Evolutionary conservation across 2,329 filamentous ascomycete genomes (phyloP).

Genomic region (Ascochyta rabiei): DNA sequence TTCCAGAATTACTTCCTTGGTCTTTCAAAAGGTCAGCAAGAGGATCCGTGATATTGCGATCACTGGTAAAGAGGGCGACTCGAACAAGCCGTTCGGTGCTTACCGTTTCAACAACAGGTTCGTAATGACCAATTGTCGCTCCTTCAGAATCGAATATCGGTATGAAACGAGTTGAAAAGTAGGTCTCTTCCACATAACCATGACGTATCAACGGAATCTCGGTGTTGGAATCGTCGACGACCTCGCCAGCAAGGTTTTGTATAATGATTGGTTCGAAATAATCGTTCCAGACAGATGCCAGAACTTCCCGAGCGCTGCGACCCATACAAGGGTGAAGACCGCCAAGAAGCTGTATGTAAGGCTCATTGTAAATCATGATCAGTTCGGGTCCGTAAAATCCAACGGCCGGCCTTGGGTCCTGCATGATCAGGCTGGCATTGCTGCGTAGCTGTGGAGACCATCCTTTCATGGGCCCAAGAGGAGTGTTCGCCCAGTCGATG

Average conservation of each 20-base stretch:
- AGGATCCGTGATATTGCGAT: too few relatives aligned
- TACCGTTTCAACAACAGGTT: conserved; percentile 79
- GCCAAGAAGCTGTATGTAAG: conserved; percentile 40
- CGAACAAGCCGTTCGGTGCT: conserved; percentile 11
- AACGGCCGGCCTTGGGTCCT: conserved; percentile 59
- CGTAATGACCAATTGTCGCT: conserved; percentile 73
- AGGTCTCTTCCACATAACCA: conserved; percentile 75
- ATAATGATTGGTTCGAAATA: conserved; percentile 33
- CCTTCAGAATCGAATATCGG: conserved; percentile 74
- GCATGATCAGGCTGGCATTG: conserved; percentile 79
- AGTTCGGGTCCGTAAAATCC: conserved; percentile 58
- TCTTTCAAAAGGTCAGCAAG: conserved; percentile 15
- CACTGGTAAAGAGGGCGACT: background rate
- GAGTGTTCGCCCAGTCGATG: conserved; percentile 73
- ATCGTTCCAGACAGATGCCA: conserved; percentile 67
- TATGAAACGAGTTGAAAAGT: conserved; percentile 79
- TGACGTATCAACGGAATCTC: conserved; percentile 71
- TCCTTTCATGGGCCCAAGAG: conserved; percentile 72
- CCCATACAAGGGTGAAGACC: conserved; percentile 62
- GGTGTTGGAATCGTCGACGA: conserved; percentile 63
- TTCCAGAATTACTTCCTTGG: conserved; percentile 20
- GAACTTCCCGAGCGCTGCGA: conserved; percentile 65
- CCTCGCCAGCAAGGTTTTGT: conserved; percentile 29
- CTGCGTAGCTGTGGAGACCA: conserved; percentile 73
- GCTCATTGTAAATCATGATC: conserved; percentile 49